Evolutionary conservation across 805 yeast genomes (phyloP), one percentile per base, ranked within the genome.

Genomic region (Kodamaea kaohsiungensis): DNA sequence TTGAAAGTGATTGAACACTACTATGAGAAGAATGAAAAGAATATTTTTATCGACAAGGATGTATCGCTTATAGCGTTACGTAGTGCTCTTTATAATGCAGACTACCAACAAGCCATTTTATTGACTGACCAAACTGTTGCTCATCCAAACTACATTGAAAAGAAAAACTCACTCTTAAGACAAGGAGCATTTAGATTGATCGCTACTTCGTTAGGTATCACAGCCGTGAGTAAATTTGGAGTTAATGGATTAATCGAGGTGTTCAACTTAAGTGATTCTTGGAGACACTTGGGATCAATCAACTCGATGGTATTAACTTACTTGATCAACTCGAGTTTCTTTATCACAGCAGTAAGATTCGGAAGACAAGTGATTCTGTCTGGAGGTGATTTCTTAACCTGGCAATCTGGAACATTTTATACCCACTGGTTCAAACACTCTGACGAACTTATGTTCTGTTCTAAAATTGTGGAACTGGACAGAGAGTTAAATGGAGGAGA

Each of bases 371-470:
- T 72, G 47, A 62, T 68, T 10, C 61, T 65, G 19, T 61, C 77
- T 1, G 80, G 84, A 17, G 87, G 87, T 10, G 79, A 77, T 52
- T 75, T 72, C 58, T 71, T 86, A 55, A 77, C 82, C 47, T 89
- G 90, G 86, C 80, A 77, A 48, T 78, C 78, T 56, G 90, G 90
- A 3, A 83, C 88, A 0, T 78, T 85, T 53, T 84, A 87, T 52
- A 75, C 79, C 27, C 78, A 82, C 58, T 85, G 91, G 85, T 85
- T 75, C 63, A 70, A 75, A 54, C 88, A 85, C 65, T 80, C 86
- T 17, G 89, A 86, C 60, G 89, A 88, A 64, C 75, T 88, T 77
- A 70, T 80, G 56, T 83, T 89, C 85, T 78, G 86, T 45, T 73
- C 88, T 1, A 78, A 80, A 60, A 77, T 87, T 33, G 78, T 88